phyloP scores from a whole-genome alignment of 129 eudicot species.

The Centrapalus pauciflorus region DNA sequence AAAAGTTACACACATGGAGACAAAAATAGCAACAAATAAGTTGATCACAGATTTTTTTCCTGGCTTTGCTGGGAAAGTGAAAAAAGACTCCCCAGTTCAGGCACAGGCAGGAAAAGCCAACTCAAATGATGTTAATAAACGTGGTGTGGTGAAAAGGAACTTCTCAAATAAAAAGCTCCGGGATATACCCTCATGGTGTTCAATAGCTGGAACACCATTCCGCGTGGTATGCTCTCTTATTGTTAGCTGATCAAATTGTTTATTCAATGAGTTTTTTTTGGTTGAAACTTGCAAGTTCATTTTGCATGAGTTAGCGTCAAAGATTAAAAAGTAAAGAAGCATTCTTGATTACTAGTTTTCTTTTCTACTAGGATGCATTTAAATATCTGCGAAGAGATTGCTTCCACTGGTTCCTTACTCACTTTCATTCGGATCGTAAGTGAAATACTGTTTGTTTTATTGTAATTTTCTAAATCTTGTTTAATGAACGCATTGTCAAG shows the following conservation, averaged over 20 bases:
- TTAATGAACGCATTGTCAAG: no score
- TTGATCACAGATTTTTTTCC: constrained; percentile 79
- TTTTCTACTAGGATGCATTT: constrained; percentile 75
- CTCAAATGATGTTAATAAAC: constrained; percentile 31
- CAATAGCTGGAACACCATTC: constrained; percentile 73
- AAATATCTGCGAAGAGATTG: constrained; percentile 80
- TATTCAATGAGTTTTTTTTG: no score
- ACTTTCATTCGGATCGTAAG: constrained; percentile 95
- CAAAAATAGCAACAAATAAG: constrained; percentile 41
- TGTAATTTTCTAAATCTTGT: not conserved
- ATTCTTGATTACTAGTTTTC: not conserved
- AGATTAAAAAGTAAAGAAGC: not conserved
- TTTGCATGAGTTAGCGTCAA: not conserved
- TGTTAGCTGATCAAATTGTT: no score
- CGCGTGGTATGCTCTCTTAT: constrained; percentile 63
- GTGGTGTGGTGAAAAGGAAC: constrained; percentile 18
- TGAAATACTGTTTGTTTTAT: constrained; percentile 1
- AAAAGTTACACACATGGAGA: constrained; percentile 26
- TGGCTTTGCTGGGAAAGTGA: constrained; percentile 42
- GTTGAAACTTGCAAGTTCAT: not conserved
- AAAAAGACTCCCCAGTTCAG: constrained; percentile 15
- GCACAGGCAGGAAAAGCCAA: constrained; percentile 30
- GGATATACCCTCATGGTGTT: constrained; percentile 82
- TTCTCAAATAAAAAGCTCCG: constrained; percentile 39
- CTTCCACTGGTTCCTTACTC: constrained; percentile 91